Percentiles rank a stretch among this genome's conserved stretches.
Evolutionary conservation across 2,329 filamentous ascomycete genomes (phyloP).

Genomic region (Nannizzia gypsea): DNA sequence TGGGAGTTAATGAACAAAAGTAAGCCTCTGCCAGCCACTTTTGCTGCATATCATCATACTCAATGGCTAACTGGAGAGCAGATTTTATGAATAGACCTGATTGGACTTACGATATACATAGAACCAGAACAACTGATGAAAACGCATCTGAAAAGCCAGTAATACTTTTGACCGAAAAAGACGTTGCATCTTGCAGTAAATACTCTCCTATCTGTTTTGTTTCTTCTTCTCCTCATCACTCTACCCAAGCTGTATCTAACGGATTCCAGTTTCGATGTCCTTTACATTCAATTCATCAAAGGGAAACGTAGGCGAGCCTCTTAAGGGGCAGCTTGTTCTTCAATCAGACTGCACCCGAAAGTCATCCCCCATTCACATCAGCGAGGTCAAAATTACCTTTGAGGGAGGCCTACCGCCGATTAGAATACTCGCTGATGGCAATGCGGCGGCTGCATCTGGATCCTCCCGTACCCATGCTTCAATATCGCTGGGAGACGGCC

Average conservation of each 20-base stretch:
- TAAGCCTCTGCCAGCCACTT: constrained; percentile 15
- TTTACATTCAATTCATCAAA: constrained; percentile 44
- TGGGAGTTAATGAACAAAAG: constrained; percentile 43
- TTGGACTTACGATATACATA: constrained; percentile 38
- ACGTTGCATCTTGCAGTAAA: constrained; percentile 38
- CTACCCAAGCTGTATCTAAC: neutral
- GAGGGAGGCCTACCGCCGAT: constrained; percentile 39
- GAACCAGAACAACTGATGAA: constrained; percentile 31
- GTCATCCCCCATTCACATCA: constrained; percentile 38
- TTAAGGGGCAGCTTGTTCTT: constrained; percentile 45
- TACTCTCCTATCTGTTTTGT: constrained; percentile 9
- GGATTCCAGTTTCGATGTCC: constrained; percentile 33
- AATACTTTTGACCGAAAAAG: constrained; percentile 37
- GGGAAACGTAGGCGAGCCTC: constrained; percentile 48
- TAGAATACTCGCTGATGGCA: constrained; percentile 27
- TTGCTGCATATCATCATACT: too few relatives aligned
- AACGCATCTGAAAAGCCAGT: constrained; percentile 32
- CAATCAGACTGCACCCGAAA: constrained; percentile 36
- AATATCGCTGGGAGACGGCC: constrained; percentile 18
- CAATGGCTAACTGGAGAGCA: constrained; percentile 14
- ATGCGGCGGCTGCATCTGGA: constrained; percentile 10
- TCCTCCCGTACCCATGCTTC: constrained; percentile 21
- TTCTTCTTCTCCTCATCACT: too few relatives aligned
- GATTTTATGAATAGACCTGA: constrained; percentile 27
- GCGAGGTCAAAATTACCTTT: constrained; percentile 41